Base-by-base conservation (phyloP, 2,329 filamentous ascomycete species). In the Cladosporium colombiae region DNA sequence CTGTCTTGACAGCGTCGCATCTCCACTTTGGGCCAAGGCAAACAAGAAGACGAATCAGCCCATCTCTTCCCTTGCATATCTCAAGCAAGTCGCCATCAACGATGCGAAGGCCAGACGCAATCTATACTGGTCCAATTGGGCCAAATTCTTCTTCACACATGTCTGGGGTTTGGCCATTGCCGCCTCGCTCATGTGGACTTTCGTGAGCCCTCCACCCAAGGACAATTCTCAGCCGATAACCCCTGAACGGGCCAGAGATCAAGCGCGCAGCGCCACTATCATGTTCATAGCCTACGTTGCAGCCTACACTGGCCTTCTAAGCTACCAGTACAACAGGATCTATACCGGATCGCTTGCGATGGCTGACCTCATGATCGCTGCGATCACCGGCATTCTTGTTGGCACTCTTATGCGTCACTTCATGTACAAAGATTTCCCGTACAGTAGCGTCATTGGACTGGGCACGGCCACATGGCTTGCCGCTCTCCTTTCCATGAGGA, bases 81-180 rank as follows among this genome's bases (percentile, higher is more conserved):
- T 85, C 55, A 77, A 79, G 7, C 72, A 78, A 21, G 78, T 80
- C 3, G 80, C 81, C 58, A 80, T 81, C 62, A 76, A 79, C 29
- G 81, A 84, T 59, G 73, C 79, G 14, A 77, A 78, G 52, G 79
- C 81, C 37, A 80, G 82, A 56, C 79, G 83, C 53, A 77, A 76
- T 58, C 75, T 85, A 0, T 86, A 86, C 72, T 83, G 83, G 80
- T 79, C 73, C 31, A 84, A 81, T 3, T 76, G 86, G 3, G 74
- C 76, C 46, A 81, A 78, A 66, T 86, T 83, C 69, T 76, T 85
- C 59, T 77, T 82, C 46, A 79, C 83, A 69, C 81, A 85, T 70
- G 78, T 83, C 0, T 86, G 83, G 83, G 81, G 81, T 65, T 73
- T 86, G 53, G 80, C 82, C 2, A 61, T 85, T n/a, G 80, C 81